Evolutionary conservation across 148 eudicot species (phyloP).

Genomic region (Camellia sinensis): DNA sequence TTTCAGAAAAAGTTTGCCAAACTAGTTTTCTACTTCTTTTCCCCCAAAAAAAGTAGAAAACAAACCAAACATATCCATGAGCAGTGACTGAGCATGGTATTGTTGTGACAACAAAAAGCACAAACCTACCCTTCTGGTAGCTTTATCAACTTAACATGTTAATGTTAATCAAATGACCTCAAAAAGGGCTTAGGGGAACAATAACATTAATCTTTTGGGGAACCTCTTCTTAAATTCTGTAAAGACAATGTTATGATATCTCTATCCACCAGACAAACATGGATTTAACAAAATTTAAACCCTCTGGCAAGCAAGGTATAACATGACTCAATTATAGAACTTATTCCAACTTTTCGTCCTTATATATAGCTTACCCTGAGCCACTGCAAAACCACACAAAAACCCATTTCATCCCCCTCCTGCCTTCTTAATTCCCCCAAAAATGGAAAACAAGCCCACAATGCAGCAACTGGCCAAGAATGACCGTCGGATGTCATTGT

Average conservation of each 20-base stretch:
- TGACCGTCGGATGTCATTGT: conserved; percentile 64
- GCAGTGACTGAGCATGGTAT: too few relatives aligned
- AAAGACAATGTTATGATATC: not conserved
- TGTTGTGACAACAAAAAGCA: too few relatives aligned
- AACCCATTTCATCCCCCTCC: not conserved
- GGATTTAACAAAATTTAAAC: conserved; percentile 41
- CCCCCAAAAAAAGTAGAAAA: too few relatives aligned
- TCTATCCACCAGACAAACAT: conserved; percentile 36
- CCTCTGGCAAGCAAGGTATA: conserved; percentile 71
- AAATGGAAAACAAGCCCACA: conserved; percentile 33
- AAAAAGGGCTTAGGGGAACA: too few relatives aligned
- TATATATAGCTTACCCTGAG: conserved; percentile 38
- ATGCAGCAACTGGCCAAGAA: conserved; percentile 41
- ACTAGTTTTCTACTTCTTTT: too few relatives aligned
- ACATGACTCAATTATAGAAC: conserved; percentile 40
- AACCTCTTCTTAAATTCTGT: not conserved
- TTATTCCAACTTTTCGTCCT: conserved; percentile 21
- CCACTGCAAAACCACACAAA: conserved; percentile 21
- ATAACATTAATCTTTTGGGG: too few relatives aligned
- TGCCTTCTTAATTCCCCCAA: conserved; percentile 10
- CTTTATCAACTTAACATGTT: too few relatives aligned
- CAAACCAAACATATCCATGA: too few relatives aligned
- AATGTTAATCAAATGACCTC: not conserved
- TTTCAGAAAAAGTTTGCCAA: too few relatives aligned
- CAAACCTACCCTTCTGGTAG: too few relatives aligned